These are phyloP conservation scores for Fonsecaea multimorphosa DNA, from an alignment of 2,329 filamentous ascomycete genomes.

Conservation along the genomic window DNA sequence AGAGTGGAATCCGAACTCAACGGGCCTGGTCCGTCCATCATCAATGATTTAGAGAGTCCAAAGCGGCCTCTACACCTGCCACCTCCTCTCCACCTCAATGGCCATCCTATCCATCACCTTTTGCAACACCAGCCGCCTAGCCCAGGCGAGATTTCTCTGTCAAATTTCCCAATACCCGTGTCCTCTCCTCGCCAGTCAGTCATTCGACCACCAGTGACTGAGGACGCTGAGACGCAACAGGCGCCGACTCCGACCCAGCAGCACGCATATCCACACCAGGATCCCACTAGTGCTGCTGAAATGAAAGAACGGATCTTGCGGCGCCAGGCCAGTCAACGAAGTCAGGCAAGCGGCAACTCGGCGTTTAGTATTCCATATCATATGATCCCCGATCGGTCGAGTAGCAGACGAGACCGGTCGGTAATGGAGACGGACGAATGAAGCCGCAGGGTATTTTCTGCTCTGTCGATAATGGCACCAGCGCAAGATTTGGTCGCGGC, in stretches of 20 bases:
- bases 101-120: conserved; percentile 10
- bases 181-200: conserved; percentile 29
- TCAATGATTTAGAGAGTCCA: conserved; percentile 16
- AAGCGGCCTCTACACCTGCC: conserved; percentile 23
- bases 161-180: conserved; percentile 32
- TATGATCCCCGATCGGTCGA: conserved; percentile 38
- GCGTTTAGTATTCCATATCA: conserved; percentile 37
- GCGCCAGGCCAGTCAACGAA: conserved; percentile 27
- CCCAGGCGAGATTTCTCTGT: conserved; percentile 35
- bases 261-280: conserved; percentile 15
- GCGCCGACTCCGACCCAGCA: conserved; percentile 6
- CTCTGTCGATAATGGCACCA: neutral
- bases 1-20: conserved; percentile 16
- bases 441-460: neutral
- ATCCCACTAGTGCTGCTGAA: conserved; percentile 15
- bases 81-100: conserved; percentile 23
- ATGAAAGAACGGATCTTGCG: conserved; percentile 23
- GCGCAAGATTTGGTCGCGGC: neutral
- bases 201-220: neutral
- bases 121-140: conserved; percentile 28
- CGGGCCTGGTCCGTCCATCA: conserved; percentile 31
- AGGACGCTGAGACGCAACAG: neutral
- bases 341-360: conserved; percentile 31
- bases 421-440: conserved; percentile 27
- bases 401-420: conserved; percentile 33